These are phyloP conservation scores for Microdochium nivale DNA, from an alignment of 2,329 filamentous ascomycete genomes.

Conservation along the genomic window DNA sequence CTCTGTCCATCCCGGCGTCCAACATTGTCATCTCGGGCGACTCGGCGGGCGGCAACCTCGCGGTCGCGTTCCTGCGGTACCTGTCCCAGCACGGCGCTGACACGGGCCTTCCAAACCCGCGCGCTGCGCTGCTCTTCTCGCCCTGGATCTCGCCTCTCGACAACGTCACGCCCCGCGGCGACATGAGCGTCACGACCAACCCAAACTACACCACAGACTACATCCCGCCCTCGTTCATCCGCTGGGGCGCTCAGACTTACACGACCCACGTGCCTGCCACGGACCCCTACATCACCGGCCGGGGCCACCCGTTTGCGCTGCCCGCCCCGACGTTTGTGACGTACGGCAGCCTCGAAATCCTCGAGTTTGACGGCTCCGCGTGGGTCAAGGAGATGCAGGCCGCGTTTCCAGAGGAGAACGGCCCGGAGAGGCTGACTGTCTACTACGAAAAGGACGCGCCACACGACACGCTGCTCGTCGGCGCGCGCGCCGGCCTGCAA, in stretches of 20 bases:
- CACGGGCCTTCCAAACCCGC: slow-evolving; percentile 22
- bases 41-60: slow-evolving; percentile 38
- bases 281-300: slow-evolving; percentile 28
- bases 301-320: slow-evolving; percentile 26
- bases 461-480: slow-evolving; percentile 34
- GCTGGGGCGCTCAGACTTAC: slow-evolving; percentile 32
- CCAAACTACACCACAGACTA: slow-evolving; percentile 26
- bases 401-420: slow-evolving; percentile 6
- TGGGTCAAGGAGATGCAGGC: slow-evolving; percentile 26
- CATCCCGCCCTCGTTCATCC: slow-evolving; percentile 23
- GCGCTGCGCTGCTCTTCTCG: slow-evolving; percentile 24
- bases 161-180: slow-evolving; percentile 3
- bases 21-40: slow-evolving; percentile 38
- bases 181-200: slow-evolving; percentile 9
- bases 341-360: slow-evolving; percentile 28
- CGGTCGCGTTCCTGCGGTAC: slow-evolving; percentile 35
- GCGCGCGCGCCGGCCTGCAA: slow-evolving; percentile 27
- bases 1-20: slow-evolving; percentile 24
- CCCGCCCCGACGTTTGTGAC: slow-evolving; percentile 30
- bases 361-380: slow-evolving; percentile 27
- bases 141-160: slow-evolving; percentile 15
- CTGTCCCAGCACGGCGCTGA: slow-evolving; percentile 27
- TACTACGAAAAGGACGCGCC: slow-evolving; percentile 27
- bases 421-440: slow-evolving; percentile 19
- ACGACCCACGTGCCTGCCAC: slow-evolving; percentile 11